phyloP scores from a whole-genome alignment of 805 yeast species.

The Candida silvicultrix region DNA sequence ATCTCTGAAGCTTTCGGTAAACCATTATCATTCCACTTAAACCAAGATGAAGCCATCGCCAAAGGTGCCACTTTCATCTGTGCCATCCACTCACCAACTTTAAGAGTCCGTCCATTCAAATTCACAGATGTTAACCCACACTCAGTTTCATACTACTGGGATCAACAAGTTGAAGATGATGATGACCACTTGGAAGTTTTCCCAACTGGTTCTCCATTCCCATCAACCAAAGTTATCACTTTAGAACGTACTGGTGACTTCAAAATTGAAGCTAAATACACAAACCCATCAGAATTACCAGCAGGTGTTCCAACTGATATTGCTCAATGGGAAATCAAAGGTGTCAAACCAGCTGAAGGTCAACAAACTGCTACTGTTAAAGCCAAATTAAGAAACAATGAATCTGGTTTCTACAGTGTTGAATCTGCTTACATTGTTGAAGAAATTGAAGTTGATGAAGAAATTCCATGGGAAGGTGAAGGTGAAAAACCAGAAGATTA shows the following conservation, averaged over 20 bases:
- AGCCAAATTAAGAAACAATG: conserved; percentile 94
- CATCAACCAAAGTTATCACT: conserved; percentile 93
- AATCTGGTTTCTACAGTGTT: conserved; percentile 89
- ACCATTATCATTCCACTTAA: conserved; percentile 86
- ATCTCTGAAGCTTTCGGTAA: conserved; percentile 77
- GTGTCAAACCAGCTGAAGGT: conserved; percentile 76
- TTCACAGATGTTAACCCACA: conserved; percentile 90
- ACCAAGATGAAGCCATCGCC: conserved; percentile 99
- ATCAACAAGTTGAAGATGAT: conserved; percentile 83
- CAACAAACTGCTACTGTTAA: conserved; percentile 77
- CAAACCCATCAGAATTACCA: conserved; percentile 69
- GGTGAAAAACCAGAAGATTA: conserved; percentile 74
- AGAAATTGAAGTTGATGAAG: conserved; percentile 85
- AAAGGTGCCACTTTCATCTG: conserved; percentile 99
- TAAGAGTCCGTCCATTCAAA: conserved; percentile 98
- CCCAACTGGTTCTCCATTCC: conserved; percentile 90
- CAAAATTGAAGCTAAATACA: conserved; percentile 78
- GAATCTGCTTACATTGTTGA: conserved; percentile 94
- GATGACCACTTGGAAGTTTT: conserved; percentile 91
- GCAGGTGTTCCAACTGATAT: conserved; percentile 55
- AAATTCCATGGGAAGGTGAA: conserved; percentile 61
- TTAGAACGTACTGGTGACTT: conserved; percentile 89
- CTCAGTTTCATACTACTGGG: conserved; percentile 95
- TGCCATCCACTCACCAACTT: conserved; percentile 98
- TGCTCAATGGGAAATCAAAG: conserved; percentile 82